These are phyloP conservation scores for Limonium bicolor DNA, from an alignment of 148 eudicot genomes.

Conservation along the genomic window DNA sequence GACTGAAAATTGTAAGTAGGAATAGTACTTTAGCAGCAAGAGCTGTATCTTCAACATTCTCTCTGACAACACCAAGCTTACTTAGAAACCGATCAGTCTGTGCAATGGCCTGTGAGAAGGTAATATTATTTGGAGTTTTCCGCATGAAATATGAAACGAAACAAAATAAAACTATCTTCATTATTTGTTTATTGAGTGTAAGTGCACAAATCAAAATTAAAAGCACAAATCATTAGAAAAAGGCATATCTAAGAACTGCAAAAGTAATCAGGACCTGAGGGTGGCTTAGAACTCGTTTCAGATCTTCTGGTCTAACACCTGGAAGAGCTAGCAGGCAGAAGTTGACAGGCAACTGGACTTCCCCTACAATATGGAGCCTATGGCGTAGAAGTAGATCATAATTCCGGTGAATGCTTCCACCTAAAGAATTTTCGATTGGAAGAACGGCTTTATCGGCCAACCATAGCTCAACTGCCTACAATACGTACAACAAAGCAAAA, in stretches of 20 bases:
- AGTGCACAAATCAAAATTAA: too few species aligned
- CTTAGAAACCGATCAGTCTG: constrained; percentile 31
- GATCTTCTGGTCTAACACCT: constrained; percentile 20
- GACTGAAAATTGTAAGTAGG: too few species aligned
- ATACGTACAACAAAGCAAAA: not conserved
- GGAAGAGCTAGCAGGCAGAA: constrained; percentile 40
- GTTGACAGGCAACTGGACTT: constrained; percentile 40
- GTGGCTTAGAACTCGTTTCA: constrained; percentile 38
- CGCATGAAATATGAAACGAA: not conserved
- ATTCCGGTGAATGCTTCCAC: constrained; percentile 49
- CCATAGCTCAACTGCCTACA: constrained; percentile 43
- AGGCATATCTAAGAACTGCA: too few species aligned
- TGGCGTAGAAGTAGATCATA: constrained; percentile 41
- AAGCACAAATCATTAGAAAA: too few species aligned
- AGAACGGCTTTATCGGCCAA: constrained; percentile 44
- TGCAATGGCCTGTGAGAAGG: constrained; percentile 31
- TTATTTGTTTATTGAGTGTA: too few species aligned
- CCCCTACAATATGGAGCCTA: constrained; percentile 42
- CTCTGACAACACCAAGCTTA: constrained; percentile 30
- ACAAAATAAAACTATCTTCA: too few species aligned
- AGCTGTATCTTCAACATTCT: constrained; percentile 38
- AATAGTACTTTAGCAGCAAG: constrained; percentile 46
- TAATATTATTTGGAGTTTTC: not conserved
- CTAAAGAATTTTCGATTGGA: constrained; percentile 43
- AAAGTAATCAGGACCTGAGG: too few species aligned